phyloP scores from a whole-genome alignment of 1,284 basidiomycete genomes.

The Marasmius sp. region DNA sequence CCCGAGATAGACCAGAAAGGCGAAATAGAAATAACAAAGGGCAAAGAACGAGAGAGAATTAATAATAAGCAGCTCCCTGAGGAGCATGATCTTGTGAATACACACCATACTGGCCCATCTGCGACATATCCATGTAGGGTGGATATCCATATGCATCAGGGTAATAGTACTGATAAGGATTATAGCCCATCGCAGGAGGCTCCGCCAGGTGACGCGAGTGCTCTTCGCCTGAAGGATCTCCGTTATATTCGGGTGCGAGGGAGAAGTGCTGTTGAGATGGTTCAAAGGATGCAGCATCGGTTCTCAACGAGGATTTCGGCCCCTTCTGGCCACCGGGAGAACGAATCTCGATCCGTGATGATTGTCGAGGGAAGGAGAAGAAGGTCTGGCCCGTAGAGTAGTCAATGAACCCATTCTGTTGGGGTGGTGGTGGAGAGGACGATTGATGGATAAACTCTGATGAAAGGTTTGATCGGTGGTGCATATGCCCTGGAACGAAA shows the following conservation, averaged over 20 bases:
- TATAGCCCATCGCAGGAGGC: slow-evolving; percentile 46
- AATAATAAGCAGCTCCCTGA: slow-evolving; percentile 63
- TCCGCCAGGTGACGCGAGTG: slow-evolving; percentile 20
- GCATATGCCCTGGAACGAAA: slow-evolving; percentile 59
- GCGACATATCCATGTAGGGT: slow-evolving; percentile 65
- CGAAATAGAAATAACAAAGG: slow-evolving; percentile 14
- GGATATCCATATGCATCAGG: slow-evolving; percentile 66
- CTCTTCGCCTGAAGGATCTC: slow-evolving; percentile 12
- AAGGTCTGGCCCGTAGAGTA: slow-evolving; percentile 61
- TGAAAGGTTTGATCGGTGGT: slow-evolving; percentile 52
- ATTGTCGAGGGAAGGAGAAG: slow-evolving; percentile 72
- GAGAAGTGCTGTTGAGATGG: slow-evolving; percentile 29
- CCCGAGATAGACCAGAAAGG: slow-evolving; percentile 20
- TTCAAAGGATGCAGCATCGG: slow-evolving; percentile 46
- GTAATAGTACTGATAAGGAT: slow-evolving; percentile 62
- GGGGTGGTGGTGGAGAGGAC: slow-evolving; percentile 46
- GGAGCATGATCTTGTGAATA: slow-evolving; percentile 54
- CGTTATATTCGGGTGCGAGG: background rate
- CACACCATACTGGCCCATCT: slow-evolving; percentile 63
- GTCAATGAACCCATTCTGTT: slow-evolving; percentile 57
- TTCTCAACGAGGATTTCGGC: slow-evolving; percentile 34
- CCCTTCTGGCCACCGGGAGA: slow-evolving; percentile 50
- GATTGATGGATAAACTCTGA: slow-evolving; percentile 59
- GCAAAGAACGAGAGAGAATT: slow-evolving; percentile 21
- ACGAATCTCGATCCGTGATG: slow-evolving; percentile 71